A percentile compares a stretch with the other conserved stretches of the same genome.
Evolutionary conservation across 345 rosid species (phyloP).

Genomic region (Cardiospermum halicacabum): DNA sequence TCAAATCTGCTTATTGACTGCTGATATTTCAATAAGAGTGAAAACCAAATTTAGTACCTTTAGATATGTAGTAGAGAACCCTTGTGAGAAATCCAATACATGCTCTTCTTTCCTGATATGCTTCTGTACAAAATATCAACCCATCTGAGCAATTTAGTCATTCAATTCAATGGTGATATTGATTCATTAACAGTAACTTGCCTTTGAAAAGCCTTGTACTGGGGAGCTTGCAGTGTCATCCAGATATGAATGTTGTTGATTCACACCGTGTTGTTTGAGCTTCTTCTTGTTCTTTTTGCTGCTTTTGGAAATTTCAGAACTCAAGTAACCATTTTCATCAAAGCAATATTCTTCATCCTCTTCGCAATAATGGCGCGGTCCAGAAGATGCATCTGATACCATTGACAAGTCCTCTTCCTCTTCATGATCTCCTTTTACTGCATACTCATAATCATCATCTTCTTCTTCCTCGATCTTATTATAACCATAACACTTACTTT

Average conservation of each 20-base stretch:
- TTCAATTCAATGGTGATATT: background rate
- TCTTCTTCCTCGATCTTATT: slow-evolving; percentile 20
- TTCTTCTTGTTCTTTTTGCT: slow-evolving; percentile 34
- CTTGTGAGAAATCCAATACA: slow-evolving; percentile 38
- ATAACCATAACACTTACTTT: slow-evolving; percentile 20
- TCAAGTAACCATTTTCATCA: slow-evolving; percentile 26
- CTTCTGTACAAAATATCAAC: slow-evolving; percentile 29
- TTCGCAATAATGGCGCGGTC: slow-evolving; percentile 48
- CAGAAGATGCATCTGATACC: slow-evolving; percentile 95
- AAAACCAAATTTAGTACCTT: slow-evolving; percentile 27
- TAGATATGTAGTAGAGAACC: slow-evolving; percentile 40
- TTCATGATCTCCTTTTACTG: slow-evolving; percentile 26
- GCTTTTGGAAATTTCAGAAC: slow-evolving; percentile 24
- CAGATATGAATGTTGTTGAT: slow-evolving; percentile 38
- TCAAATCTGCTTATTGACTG: slow-evolving; percentile 33
- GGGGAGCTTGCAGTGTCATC: slow-evolving; percentile 84
- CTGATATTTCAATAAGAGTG: slow-evolving; percentile 20
- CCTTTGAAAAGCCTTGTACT: slow-evolving; percentile 37
- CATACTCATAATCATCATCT: too few species aligned
- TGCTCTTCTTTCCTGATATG: slow-evolving; percentile 26
- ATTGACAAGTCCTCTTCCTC: slow-evolving; percentile 62
- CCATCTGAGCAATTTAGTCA: slow-evolving; percentile 1
- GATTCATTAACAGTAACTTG: slow-evolving; percentile 19
- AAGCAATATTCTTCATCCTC: slow-evolving; percentile 29
- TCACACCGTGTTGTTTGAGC: slow-evolving; percentile 26